phyloP scores from a whole-genome alignment of 345 rosid genomes.

The Bruguiera gymnorhiza region DNA sequence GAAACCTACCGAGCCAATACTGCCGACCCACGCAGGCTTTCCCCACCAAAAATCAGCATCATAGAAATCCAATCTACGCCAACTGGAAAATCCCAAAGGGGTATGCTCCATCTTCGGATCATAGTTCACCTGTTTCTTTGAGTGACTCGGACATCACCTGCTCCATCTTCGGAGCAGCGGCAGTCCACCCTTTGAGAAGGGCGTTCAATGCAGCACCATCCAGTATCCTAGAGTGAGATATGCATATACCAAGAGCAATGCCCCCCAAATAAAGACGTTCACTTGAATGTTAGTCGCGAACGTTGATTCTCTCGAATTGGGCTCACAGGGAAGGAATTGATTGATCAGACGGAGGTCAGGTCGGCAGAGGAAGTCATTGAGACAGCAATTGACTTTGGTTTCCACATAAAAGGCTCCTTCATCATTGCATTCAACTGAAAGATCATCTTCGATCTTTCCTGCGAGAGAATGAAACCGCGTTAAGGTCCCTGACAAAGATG shows the following conservation, averaged over 20 bases:
- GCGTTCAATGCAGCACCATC: constrained; percentile 18
- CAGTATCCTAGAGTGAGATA: constrained; percentile 17
- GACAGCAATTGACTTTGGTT: constrained; percentile 7
- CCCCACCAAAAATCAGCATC: constrained; percentile 46
- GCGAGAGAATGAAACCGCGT: constrained; percentile 20
- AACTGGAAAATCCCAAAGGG: constrained; percentile 28
- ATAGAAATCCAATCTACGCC: constrained; percentile 37
- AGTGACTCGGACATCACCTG: constrained; percentile 14
- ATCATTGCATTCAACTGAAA: constrained; percentile 20
- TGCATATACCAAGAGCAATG: constrained; percentile 15
- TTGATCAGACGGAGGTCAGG: constrained; percentile 7
- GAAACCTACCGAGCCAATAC: constrained; percentile 19
- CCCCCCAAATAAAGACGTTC: constrained; percentile 16
- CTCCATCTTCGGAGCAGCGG: background rate
- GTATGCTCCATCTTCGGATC: constrained; percentile 18
- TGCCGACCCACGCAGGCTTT: constrained; percentile 39
- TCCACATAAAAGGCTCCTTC: constrained; percentile 21
- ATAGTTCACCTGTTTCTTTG: constrained; percentile 7
- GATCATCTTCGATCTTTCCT: constrained; percentile 17
- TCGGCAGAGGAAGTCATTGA: constrained; percentile 16
- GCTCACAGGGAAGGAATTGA: constrained; percentile 12
- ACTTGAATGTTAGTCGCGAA: constrained; percentile 25
- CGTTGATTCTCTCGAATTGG: constrained; percentile 13
- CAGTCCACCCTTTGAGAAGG: constrained; percentile 16
- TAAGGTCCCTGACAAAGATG: constrained; percentile 14